phyloP scores from a whole-genome alignment of 768 basidiomycete species.

The Fomitopsis pulvina region DNA sequence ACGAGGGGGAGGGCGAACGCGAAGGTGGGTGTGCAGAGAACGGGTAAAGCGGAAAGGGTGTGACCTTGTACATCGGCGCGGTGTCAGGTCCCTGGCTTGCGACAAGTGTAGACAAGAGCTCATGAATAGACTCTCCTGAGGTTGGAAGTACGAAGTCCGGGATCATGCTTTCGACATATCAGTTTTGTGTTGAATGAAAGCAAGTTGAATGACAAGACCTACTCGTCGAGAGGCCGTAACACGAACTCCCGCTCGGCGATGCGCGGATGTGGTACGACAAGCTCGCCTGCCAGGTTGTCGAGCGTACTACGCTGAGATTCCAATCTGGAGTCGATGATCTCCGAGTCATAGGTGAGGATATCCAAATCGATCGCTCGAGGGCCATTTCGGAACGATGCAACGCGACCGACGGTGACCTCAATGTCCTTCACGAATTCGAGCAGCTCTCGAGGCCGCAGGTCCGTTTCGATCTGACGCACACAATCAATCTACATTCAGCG shows the following conservation, averaged over 20 bases:
- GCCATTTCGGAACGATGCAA: slow-evolving; percentile 74
- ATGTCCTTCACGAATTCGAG: slow-evolving; percentile 64
- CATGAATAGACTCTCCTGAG: slow-evolving; percentile 37
- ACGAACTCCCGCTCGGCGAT: slow-evolving; percentile 89
- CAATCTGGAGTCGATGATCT: slow-evolving; percentile 50
- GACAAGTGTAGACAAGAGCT: slow-evolving; percentile 38
- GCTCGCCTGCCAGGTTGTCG: slow-evolving; percentile 55
- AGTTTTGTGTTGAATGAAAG: neutral
- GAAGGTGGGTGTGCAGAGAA: slow-evolving; percentile 14
- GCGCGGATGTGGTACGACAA: slow-evolving; percentile 82
- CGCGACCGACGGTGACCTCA: slow-evolving; percentile 70
- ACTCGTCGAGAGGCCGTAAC: slow-evolving; percentile 85
- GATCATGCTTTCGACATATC: slow-evolving; percentile 58
- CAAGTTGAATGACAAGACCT: slow-evolving; percentile 17
- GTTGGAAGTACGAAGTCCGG: slow-evolving; percentile 67
- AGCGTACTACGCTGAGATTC: slow-evolving; percentile 31
- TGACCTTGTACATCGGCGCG: slow-evolving; percentile 61
- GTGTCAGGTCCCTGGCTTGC: slow-evolving; percentile 23
- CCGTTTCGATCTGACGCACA: slow-evolving; percentile 66
- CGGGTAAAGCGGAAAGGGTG: slow-evolving; percentile 63
- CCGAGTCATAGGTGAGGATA: slow-evolving; percentile 66
- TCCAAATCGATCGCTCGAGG: slow-evolving; percentile 91
- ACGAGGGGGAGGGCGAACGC: slow-evolving; percentile 11
- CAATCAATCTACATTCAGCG: neutral
- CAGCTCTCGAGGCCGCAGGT: slow-evolving; percentile 50